Evolutionary conservation across 2,329 filamentous ascomycete genomes (phyloP).

Genomic region (Escovopsis sp.): DNA sequence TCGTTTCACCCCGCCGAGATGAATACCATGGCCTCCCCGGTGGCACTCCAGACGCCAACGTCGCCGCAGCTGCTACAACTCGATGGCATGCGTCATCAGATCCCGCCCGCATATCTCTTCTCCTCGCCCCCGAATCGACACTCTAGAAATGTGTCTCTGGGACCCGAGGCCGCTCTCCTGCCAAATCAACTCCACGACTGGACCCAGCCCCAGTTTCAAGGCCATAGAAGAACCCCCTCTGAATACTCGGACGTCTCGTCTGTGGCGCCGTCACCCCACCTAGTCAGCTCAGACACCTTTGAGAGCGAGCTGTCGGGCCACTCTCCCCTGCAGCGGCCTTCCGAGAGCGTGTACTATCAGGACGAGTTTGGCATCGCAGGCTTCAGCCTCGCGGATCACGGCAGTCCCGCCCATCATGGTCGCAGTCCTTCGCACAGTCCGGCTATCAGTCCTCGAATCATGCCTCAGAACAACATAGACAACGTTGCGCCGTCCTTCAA

Average conservation of each 20-base stretch:
- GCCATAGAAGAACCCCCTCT: constrained; percentile 75
- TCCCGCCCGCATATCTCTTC: constrained; percentile 21
- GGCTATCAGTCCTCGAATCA: constrained; percentile 47
- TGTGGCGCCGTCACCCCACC: constrained; percentile 67
- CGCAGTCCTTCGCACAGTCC: constrained; percentile 67
- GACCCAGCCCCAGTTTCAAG: constrained; percentile 49
- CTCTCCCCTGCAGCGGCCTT: constrained; percentile 65
- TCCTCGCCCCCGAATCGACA: constrained; percentile 32
- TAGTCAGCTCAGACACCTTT: constrained; percentile 64
- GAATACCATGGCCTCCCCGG: constrained; percentile 38
- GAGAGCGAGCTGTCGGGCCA: constrained; percentile 55
- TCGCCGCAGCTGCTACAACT: constrained; percentile 39
- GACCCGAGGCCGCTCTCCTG: constrained; percentile 41
- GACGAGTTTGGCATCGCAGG: constrained; percentile 63
- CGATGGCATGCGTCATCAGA: constrained; percentile 37
- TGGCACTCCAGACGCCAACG: constrained; percentile 40
- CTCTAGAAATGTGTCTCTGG: constrained; percentile 41
- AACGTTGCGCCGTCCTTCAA: constrained; percentile 31
- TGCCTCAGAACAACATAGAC: constrained; percentile 40
- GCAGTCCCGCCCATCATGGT: constrained; percentile 51
- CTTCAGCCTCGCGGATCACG: constrained; percentile 64
- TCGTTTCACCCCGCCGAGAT: constrained; percentile 31
- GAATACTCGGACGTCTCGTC: constrained; percentile 87
- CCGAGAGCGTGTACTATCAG: constrained; percentile 58
- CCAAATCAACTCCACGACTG: constrained; percentile 37